phyloP scores from a whole-genome alignment of 768 basidiomycete genomes.

The Lactifluus volemus region DNA sequence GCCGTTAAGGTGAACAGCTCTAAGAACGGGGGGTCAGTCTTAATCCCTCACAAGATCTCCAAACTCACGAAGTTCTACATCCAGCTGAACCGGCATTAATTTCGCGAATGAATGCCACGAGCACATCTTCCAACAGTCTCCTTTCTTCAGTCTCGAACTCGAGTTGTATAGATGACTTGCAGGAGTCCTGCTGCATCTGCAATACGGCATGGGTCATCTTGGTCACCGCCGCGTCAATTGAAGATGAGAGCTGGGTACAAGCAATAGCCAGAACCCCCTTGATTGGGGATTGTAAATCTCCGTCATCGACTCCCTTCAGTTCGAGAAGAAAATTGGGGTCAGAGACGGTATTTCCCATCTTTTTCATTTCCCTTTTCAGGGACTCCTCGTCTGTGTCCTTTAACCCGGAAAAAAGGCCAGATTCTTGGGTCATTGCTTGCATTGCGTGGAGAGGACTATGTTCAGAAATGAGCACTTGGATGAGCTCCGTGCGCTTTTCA shows the following conservation, averaged over 20 bases:
- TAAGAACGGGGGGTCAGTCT: background rate
- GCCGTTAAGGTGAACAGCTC: background rate
- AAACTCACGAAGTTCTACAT: background rate
- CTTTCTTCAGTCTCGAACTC: background rate
- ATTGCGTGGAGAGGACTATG: background rate
- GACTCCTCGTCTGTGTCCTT: background rate
- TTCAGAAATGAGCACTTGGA: background rate
- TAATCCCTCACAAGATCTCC: background rate
- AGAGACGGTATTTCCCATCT: background rate
- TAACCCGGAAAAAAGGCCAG: too few species aligned
- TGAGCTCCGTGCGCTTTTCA: background rate
- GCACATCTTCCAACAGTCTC: background rate
- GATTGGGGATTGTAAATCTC: background rate
- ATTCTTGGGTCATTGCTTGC: background rate
- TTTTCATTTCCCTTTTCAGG: background rate
- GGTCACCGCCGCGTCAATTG: background rate
- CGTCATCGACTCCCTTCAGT: background rate
- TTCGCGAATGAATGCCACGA: background rate
- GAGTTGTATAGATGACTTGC: background rate
- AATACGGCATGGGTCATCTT: background rate
- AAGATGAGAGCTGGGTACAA: background rate
- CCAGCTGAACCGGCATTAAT: background rate
- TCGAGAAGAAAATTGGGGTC: conserved; percentile 9
- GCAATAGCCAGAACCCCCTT: background rate
- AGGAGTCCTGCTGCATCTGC: conserved; percentile 2